phyloP scores from a whole-genome alignment of 371 early-diverging fungal genomes.

The Circinella minor region DNA sequence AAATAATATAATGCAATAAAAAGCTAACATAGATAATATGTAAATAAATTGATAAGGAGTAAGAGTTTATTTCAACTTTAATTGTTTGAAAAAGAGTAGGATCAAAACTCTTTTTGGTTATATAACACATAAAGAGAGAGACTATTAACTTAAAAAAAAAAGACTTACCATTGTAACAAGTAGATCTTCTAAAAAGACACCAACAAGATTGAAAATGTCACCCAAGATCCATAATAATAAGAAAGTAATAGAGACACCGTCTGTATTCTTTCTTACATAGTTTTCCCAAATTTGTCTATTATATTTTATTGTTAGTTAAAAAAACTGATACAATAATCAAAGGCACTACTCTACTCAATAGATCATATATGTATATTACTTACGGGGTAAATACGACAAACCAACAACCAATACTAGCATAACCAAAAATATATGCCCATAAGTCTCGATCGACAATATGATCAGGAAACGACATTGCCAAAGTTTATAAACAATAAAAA shows the following conservation, averaged over 20 bases:
- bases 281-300: conserved; percentile 69
- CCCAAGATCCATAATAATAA: conserved; percentile 82
- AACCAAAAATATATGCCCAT: conserved; percentile 47
- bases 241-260: conserved; percentile 72
- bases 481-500: background rate
- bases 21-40: conserved; percentile 23
- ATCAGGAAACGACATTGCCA: conserved; percentile 3
- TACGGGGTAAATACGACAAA: conserved; percentile 75
- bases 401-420: conserved; percentile 66
- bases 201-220: conserved; percentile 81
- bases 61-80: too few species aligned
- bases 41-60: too few species aligned
- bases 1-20: conserved; percentile 55
- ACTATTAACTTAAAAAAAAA: too few species aligned
- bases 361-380: conserved; percentile 24
- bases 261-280: conserved; percentile 61
- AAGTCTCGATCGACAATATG: conserved; percentile 18
- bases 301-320: background rate
- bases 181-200: conserved; percentile 73
- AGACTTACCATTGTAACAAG: conserved; percentile 66
- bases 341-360: background rate
- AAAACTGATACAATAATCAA: background rate
- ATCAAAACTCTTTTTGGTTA: too few species aligned
- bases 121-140: too few species aligned
- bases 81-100: too few species aligned